A percentile compares a stretch with the other conserved stretches of the same genome.
Conservation (phyloP, 139 green algal genomes). For the Auxenochlorella pyrenoidosa region DNA sequence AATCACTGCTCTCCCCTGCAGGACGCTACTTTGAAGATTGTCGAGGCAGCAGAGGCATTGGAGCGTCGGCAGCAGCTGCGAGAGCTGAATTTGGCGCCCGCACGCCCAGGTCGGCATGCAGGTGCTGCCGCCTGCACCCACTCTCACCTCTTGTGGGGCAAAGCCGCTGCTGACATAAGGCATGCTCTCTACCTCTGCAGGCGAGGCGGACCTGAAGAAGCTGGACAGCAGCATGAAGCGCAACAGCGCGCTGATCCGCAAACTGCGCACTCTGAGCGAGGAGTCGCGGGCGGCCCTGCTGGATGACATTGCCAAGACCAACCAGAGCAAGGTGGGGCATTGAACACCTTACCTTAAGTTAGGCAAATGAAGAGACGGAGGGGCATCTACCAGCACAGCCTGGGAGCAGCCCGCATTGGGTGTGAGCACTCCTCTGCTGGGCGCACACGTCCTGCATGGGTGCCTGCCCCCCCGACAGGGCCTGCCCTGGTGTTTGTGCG, state of each 20-base stretch:
- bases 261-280: conserved; percentile 77
- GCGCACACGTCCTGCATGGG: too few species aligned
- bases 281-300: conserved; percentile 70
- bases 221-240: conserved; percentile 94
- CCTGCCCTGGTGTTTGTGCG: too few species aligned
- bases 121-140: background rate
- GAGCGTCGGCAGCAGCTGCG: conserved; percentile 25
- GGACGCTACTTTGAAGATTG: conserved; percentile 22
- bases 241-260: conserved; percentile 91
- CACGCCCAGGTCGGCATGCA: background rate
- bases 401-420: too few species aligned
- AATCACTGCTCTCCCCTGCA: background rate
- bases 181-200: background rate
- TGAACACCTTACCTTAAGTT: too few species aligned
- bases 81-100: conserved; percentile 19
- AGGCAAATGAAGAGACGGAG: too few species aligned
- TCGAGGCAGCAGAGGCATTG: conserved; percentile 23
- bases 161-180: background rate
- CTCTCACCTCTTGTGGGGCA: background rate
- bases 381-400: too few species aligned
- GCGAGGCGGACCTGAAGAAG: conserved; percentile 36
- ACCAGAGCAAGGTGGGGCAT: conserved; percentile 81
- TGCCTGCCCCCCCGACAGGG: too few species aligned
- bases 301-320: conserved; percentile 81
- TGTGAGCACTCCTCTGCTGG: too few species aligned